Conservation (phyloP, 768 basidiomycete genomes). For the Lentinula guzmanii region DNA sequence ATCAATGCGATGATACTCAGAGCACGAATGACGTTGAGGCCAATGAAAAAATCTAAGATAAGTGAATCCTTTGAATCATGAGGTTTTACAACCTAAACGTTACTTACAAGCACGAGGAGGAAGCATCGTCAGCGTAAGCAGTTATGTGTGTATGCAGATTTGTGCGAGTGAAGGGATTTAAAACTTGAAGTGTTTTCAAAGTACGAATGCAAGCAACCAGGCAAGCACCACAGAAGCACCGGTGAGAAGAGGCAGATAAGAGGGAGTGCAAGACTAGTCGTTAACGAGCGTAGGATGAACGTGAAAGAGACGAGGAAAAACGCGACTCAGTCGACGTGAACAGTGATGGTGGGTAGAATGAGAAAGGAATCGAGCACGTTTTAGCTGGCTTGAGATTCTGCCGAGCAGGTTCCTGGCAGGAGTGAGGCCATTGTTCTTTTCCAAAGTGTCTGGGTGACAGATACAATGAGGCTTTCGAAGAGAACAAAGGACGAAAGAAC, state of each 20-base stretch:
- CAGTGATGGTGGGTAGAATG: not conserved
- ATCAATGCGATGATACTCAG: conserved; percentile 75
- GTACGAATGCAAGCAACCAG: conserved; percentile 3
- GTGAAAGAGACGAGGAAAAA: not conserved
- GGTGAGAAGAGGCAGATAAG: not conserved
- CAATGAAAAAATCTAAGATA: conserved; percentile 41
- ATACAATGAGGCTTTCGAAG: not conserved
- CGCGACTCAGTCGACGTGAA: conserved; percentile 3
- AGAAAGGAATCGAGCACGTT: not conserved
- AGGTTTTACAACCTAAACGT: not conserved
- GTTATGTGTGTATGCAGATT: not conserved
- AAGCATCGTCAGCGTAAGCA: not conserved
- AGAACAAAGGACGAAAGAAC: not conserved
- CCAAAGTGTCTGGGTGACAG: not conserved
- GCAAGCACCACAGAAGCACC: not conserved
- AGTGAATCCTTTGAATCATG: not conserved
- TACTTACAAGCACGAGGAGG: conserved; percentile 7
- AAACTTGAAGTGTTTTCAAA: not conserved
- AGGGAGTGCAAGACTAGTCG: not conserved
- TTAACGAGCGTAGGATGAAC: conserved; percentile 1
- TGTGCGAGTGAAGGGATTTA: not conserved
- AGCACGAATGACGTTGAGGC: conserved; percentile 69
- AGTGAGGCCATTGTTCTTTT: not conserved
- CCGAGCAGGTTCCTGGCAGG: not conserved
- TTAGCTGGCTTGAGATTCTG: not conserved